phyloP scores from a whole-genome alignment of 306 rosid genomes.

The Boehmeria nivea region DNA sequence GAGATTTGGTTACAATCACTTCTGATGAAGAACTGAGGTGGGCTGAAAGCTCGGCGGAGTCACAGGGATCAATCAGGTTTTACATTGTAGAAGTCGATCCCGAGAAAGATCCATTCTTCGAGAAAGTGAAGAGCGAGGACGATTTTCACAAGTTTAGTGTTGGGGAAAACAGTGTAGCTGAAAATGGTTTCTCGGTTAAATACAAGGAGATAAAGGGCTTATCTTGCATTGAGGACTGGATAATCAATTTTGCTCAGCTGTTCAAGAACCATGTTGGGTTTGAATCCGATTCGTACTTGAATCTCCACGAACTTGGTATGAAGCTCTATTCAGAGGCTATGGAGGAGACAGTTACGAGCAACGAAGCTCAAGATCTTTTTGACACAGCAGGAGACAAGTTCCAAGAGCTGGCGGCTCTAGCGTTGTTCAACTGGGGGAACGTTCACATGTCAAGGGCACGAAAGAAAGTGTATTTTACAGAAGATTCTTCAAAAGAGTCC shows the following conservation, averaged over 20 bases:
- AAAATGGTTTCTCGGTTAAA: constrained; percentile 36
- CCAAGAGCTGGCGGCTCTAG: constrained; percentile 91
- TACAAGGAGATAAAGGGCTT: constrained; percentile 38
- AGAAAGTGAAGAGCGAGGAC: constrained; percentile 32
- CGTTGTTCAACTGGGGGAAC: constrained; percentile 94
- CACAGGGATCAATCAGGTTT: constrained; percentile 55
- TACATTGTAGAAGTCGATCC: constrained; percentile 62
- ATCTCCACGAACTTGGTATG: constrained; percentile 79
- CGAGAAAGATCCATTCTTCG: constrained; percentile 55
- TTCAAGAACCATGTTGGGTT: constrained; percentile 75
- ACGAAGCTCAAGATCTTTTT: constrained; percentile 79
- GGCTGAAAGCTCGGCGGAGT: constrained; percentile 64
- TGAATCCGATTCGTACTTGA: constrained; percentile 69
- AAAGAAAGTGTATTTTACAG: constrained; percentile 58
- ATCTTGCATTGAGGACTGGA: constrained; percentile 90
- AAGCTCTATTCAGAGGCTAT: constrained; percentile 89
- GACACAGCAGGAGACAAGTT: constrained; percentile 71
- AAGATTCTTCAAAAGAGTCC: constrained; percentile 48
- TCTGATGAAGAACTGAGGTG: constrained; percentile 64
- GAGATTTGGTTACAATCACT: constrained; percentile 86
- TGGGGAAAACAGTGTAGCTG: constrained; percentile 16
- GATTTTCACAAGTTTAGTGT: constrained; percentile 15
- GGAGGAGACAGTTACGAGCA: constrained; percentile 82
- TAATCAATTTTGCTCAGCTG: constrained; percentile 64
- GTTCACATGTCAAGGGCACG: constrained; percentile 79